These are phyloP conservation scores for Tripidium arundinaceum DNA, from an alignment of 202 grass and related monocot species.

Conservation along the genomic window DNA sequence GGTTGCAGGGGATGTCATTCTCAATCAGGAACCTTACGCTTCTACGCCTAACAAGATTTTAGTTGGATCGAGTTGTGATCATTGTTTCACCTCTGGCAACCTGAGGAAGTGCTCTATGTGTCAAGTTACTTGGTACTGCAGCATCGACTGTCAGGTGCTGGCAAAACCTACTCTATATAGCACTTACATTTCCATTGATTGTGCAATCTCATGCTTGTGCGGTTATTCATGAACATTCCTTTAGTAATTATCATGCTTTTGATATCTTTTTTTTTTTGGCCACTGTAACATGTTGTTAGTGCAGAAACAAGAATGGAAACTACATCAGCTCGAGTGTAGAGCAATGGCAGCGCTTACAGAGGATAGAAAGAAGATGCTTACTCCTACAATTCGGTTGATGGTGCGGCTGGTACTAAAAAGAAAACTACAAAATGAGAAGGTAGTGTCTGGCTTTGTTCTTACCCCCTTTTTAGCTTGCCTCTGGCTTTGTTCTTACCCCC, in stretches of 20 bases:
- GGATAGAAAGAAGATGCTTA: constrained; percentile 80
- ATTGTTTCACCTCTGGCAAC: constrained; percentile 58
- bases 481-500: neutral
- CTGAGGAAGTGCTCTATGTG: constrained; percentile 75
- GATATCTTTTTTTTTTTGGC: neutral
- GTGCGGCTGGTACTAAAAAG: constrained; percentile 57
- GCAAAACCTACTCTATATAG: neutral
- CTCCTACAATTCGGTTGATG: constrained; percentile 70
- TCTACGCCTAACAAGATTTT: constrained; percentile 58
- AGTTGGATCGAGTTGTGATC: constrained; percentile 51
- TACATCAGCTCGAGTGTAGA: constrained; percentile 79
- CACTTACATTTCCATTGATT: neutral
- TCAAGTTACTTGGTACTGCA: constrained; percentile 71
- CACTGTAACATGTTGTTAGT: neutral
- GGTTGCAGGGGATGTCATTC: constrained; percentile 65
- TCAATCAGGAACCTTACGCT: constrained; percentile 65
- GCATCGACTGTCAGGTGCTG: constrained; percentile 65
- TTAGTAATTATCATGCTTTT: neutral
- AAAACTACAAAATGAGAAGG: constrained; percentile 68
- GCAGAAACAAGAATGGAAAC: constrained; percentile 81
- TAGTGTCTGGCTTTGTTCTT: constrained; percentile 6
- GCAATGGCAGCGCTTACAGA: constrained; percentile 44
- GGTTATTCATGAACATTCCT: neutral
- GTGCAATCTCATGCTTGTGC: neutral
- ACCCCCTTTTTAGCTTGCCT: neutral